A percentile compares a stretch with the other conserved stretches of the same genome.
Evolutionary conservation across 805 yeast genomes (phyloP).

Genomic region (Metschnikowia peoriensis): DNA sequence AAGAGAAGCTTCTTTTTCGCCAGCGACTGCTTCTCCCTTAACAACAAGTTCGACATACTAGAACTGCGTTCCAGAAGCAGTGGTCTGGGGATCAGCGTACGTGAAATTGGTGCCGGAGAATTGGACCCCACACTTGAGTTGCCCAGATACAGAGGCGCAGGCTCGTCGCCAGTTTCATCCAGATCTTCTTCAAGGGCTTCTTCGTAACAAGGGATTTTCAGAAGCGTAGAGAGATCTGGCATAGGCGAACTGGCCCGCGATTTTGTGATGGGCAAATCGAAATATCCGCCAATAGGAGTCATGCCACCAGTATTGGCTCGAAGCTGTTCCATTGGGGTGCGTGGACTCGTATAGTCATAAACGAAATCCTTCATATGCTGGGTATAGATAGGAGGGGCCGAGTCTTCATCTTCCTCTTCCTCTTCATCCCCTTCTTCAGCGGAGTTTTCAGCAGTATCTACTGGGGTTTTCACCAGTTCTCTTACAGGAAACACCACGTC

Average conservation of each 20-base stretch:
- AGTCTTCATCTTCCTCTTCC: constrained; percentile 24
- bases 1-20: constrained; percentile 10
- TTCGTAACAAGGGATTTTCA: constrained; percentile 38
- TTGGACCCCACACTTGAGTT: constrained; percentile 1
- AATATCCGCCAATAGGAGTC: constrained; percentile 28
- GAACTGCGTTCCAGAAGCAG: constrained; percentile 9
- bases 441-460: not conserved
- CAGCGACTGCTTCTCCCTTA: constrained; percentile 4
- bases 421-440: constrained; percentile 10
- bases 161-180: constrained; percentile 19
- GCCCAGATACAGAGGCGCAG: constrained; percentile 22
- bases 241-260: constrained; percentile 14
- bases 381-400: constrained; percentile 46
- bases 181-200: constrained; percentile 41
- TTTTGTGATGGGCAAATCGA: constrained; percentile 25
- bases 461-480: constrained; percentile 15
- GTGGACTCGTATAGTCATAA: constrained; percentile 35
- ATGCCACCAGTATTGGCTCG: constrained; percentile 19
- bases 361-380: constrained; percentile 37
- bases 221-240: constrained; percentile 26
- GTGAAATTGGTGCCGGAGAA: constrained; percentile 1
- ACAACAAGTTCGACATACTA: constrained; percentile 12
- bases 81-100: constrained; percentile 1
- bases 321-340: constrained; percentile 39
- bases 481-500: constrained; percentile 31